Evolutionary conservation across 148 eudicot genomes (phyloP), one percentile per base, ranked within the genome.

Genomic region (Dysphania ambrosioides): DNA sequence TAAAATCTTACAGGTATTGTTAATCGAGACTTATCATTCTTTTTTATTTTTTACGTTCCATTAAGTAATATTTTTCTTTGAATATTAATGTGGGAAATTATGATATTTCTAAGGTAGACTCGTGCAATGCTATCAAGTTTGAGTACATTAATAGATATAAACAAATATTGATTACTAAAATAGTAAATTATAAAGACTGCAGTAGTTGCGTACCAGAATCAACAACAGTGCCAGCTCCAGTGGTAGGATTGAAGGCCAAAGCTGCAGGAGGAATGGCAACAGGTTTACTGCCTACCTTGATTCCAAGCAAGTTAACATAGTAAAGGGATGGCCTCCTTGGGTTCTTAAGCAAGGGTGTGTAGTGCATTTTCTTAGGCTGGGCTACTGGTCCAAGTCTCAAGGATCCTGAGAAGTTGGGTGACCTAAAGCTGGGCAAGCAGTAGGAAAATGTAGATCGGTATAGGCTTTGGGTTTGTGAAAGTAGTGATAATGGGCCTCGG

Each of bases 181-280:
- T n/a, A n/a, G n/a, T n/a, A n/a, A n/a, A n/a, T 36, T n/a, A n/a
- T n/a, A 42, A 42, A 42, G 0, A 4, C 16, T 12, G 23, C 7
- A 31, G 34, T 21, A 16, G 49, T 5, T 42, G 74, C 62, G 36
- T 84, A 88, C 97, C 94, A 32, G 98, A 89, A 75, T 93, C 98
- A 75, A 93, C 79, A 64, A 93, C 78, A 8, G 98, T 93, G 0
- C 98, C 98, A 2, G 91, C 90, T 0, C 98, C 98, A n/a, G 88
- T 89, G 69, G 79, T 74, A 19, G 97, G 83, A 72, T 93, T 77
- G 74, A 89, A 93, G 12, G 90, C 97, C 47, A 93, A 78, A 0
- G 95, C 98, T 23, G 70, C 29, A 6, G 89, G 77, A 0, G 98
- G 95, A 57, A 91, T 89, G 61, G 79, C 72, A 2, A 93, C 89